Evolutionary conservation across 805 yeast species (phyloP).

Genomic region (Pichia eremophila): DNA sequence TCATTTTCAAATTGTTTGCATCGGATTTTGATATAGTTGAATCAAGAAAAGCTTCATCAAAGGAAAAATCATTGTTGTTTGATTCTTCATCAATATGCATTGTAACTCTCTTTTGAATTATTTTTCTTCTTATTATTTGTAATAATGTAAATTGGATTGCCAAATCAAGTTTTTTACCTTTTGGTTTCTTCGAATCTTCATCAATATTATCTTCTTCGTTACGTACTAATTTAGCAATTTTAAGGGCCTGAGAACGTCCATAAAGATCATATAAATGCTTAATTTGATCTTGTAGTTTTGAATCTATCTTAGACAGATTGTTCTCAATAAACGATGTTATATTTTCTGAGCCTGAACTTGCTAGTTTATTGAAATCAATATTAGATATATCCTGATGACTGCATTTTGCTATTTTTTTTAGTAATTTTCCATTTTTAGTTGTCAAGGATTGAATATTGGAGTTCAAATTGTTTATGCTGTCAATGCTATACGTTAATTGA

Average conservation of each 20-base stretch:
- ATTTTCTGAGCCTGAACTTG: not conserved
- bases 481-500: constrained; percentile 40
- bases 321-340: not conserved
- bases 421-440: constrained; percentile 12
- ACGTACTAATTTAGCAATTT: constrained; percentile 48
- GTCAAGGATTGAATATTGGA: constrained; percentile 28
- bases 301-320: not conserved
- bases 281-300: constrained; percentile 6
- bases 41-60: constrained; percentile 9
- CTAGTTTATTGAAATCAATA: not conserved
- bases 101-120: not conserved
- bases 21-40: not conserved
- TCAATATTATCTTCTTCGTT: constrained; percentile 31
- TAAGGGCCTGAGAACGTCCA: constrained; percentile 58
- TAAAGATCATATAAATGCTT: constrained; percentile 27
- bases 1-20: constrained; percentile 4
- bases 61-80: constrained; percentile 6
- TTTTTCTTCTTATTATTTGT: constrained; percentile 32
- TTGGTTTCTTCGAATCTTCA: constrained; percentile 1
- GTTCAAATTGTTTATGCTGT: constrained; percentile 32
- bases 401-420: constrained; percentile 6
- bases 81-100: constrained; percentile 1
- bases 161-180: constrained; percentile 15
- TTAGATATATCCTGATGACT: not conserved
- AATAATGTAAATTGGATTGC: constrained; percentile 30